Evolutionary conservation across 306 rosid species (phyloP).

Genomic region (Sicyos edulis): DNA sequence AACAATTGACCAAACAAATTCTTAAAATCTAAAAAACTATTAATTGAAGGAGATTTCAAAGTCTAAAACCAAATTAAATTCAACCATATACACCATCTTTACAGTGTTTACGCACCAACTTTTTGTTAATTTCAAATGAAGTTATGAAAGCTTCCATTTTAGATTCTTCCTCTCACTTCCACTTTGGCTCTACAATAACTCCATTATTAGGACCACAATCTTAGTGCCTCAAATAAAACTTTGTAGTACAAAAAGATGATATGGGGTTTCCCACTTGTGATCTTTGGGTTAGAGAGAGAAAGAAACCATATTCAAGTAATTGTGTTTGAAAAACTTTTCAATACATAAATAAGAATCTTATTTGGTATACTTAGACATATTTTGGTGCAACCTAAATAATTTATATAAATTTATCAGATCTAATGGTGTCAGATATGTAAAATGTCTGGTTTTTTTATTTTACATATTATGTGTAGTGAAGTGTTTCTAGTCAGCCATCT

Average conservation of each 20-base stretch:
- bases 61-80: background rate
- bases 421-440: too few relatives aligned
- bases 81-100: background rate
- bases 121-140: background rate
- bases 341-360: too few relatives aligned
- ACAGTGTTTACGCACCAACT: background rate
- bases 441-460: too few relatives aligned
- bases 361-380: too few relatives aligned
- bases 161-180: background rate
- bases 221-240: background rate
- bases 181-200: background rate
- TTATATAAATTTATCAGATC: too few relatives aligned
- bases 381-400: too few relatives aligned
- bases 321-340: too few relatives aligned
- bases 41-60: too few relatives aligned
- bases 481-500: too few relatives aligned
- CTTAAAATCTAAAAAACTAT: background rate
- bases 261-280: too few relatives aligned
- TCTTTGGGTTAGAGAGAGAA: background rate
- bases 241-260: background rate
- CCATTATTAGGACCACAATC: slow-evolving; percentile 10
- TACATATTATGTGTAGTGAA: too few relatives aligned
- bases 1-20: background rate
- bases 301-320: background rate
- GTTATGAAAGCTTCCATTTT: background rate